Percentiles rank a stretch among this genome's conserved stretches.
Evolutionary conservation across 805 yeast species (phyloP).

Genomic region (Yamadazyma tumulicola): DNA sequence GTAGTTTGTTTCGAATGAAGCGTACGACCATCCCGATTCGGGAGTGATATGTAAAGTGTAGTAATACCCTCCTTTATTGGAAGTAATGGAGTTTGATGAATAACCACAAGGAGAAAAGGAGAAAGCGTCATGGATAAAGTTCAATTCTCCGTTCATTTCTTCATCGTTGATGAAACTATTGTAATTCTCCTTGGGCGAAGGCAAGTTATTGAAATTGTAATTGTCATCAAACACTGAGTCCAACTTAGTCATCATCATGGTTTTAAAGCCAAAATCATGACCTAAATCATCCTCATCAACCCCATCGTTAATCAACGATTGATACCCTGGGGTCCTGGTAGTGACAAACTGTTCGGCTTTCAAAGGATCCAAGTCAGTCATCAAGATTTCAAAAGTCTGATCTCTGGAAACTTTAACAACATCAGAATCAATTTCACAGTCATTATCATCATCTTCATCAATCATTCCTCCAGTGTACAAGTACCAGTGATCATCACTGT

Average conservation of each 20-base stretch:
- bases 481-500: constrained; percentile 87
- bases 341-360: constrained; percentile 59
- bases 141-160: constrained; percentile 9
- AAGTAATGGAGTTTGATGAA: constrained; percentile 78
- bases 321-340: constrained; percentile 44
- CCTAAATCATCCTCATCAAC: constrained; percentile 65
- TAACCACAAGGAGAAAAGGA: constrained; percentile 94
- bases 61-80: constrained; percentile 40
- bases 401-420: constrained; percentile 28
- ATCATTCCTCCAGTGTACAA: constrained; percentile 60
- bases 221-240: constrained; percentile 47
- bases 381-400: constrained; percentile 82
- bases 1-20: constrained; percentile 89
- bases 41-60: constrained; percentile 94
- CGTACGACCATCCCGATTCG: constrained; percentile 91
- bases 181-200: constrained; percentile 32
- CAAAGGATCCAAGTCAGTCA: constrained; percentile 73
- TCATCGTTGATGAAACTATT: constrained; percentile 22
- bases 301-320: constrained; percentile 35
- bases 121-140: constrained; percentile 76
- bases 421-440: constrained; percentile 9
- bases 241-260: constrained; percentile 61
- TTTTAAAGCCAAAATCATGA: constrained; percentile 70
- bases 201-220: constrained; percentile 19
- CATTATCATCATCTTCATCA: constrained; percentile 4